Conservation (phyloP, 768 basidiomycete genomes). For the Clitopilus passeckerianus region DNA sequence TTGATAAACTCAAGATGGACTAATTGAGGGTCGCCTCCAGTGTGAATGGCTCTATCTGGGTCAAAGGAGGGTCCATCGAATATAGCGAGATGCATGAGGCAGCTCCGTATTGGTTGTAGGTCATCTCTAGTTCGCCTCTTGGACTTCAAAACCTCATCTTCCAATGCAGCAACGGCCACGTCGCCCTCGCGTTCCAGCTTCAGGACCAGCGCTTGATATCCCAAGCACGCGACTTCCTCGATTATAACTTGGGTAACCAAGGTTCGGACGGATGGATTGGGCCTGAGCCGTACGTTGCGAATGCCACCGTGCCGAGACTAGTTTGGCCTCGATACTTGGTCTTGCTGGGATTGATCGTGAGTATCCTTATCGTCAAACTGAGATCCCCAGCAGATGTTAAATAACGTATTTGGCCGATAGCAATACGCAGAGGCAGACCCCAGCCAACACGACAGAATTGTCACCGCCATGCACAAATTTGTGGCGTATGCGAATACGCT, state of each 20-base stretch:
- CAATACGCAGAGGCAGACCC: constrained; percentile 40
- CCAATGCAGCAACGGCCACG: constrained; percentile 30
- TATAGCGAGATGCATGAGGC: constrained; percentile 41
- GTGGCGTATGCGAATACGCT: constrained; percentile 26
- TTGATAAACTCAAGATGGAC: no score
- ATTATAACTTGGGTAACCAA: constrained; percentile 32
- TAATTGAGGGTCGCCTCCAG: constrained; percentile 6
- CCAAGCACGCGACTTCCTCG: constrained; percentile 31
- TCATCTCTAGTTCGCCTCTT: constrained; percentile 1
- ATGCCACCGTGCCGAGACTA: constrained; percentile 29
- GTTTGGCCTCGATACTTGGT: constrained; percentile 39
- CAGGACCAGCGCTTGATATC: constrained; percentile 29
- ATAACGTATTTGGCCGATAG: constrained; percentile 17
- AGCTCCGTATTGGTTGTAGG: constrained; percentile 40
- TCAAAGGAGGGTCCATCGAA: constrained; percentile 34
- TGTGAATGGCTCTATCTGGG: constrained; percentile 39
- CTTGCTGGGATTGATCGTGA: constrained; percentile 30
- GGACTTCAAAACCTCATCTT: background rate
- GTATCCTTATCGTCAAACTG: constrained; percentile 3
- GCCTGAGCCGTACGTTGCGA: constrained; percentile 30
- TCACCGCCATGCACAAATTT: constrained; percentile 33
- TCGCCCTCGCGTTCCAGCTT: constrained; percentile 36
- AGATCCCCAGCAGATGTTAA: no score
- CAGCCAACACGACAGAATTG: constrained; percentile 27
- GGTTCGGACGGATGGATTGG: constrained; percentile 37